phyloP scores from a whole-genome alignment of 352 stramenopile species.

The Globisporangium megalacanthum region DNA sequence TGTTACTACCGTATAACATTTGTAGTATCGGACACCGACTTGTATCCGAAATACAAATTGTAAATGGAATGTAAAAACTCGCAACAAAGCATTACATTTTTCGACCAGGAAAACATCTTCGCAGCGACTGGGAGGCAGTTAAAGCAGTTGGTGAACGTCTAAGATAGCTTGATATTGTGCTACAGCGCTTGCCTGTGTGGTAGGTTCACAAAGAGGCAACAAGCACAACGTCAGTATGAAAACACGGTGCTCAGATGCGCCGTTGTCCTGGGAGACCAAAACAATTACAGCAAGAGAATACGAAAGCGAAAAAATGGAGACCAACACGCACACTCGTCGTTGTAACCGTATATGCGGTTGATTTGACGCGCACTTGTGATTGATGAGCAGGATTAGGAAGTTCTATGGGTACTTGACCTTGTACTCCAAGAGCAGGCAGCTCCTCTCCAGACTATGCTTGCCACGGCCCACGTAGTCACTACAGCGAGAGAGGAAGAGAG shows the following conservation, averaged over 20 bases:
- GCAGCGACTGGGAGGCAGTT: conserved; percentile 96
- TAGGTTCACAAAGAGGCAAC: no score
- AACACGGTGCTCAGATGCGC: no score
- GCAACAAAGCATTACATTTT: no score
- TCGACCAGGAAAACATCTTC: neutral
- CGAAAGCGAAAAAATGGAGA: no score
- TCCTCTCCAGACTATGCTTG: conserved; percentile 84
- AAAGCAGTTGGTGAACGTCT: conserved; percentile 97
- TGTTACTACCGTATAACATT: no score
- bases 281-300: no score
- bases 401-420: conserved; percentile 87
- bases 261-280: no score
- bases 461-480: conserved; percentile 84
- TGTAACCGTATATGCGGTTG: conserved; percentile 92
- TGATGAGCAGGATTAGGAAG: conserved; percentile 76
- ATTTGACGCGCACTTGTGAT: conserved; percentile 80
- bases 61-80: no score
- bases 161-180: conserved; percentile 92
- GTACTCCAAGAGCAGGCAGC: conserved; percentile 76
- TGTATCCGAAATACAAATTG: no score
- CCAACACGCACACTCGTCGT: conserved; percentile 93
- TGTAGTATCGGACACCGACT: no score
- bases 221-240: no score
- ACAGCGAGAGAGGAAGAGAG: no score
- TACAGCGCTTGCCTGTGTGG: conserved; percentile 88